A percentile compares a stretch with the other conserved stretches of the same genome.
phyloP scores from a whole-genome alignment of 805 yeast genomes.

The Pichia gijzeniarum region DNA sequence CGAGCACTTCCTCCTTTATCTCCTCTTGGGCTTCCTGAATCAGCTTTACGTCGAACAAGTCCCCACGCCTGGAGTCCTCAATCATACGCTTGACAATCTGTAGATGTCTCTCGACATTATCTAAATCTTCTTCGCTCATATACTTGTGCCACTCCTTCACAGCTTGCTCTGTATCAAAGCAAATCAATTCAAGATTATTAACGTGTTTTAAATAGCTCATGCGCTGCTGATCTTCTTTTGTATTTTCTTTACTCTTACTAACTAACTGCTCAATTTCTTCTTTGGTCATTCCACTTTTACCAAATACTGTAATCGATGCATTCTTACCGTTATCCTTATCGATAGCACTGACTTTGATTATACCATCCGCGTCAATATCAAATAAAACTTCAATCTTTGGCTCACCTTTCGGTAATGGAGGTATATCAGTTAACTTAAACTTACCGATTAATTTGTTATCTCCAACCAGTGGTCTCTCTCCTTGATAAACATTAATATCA shows the following conservation, averaged over 20 bases:
- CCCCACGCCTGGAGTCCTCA: slow-evolving; percentile 26
- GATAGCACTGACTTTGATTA: slow-evolving; percentile 89
- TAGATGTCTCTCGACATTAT: slow-evolving; percentile 17
- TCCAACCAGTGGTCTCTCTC: slow-evolving; percentile 92
- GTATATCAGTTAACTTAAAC: slow-evolving; percentile 87
- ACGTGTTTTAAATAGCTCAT: slow-evolving; percentile 62
- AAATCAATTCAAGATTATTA: slow-evolving; percentile 44
- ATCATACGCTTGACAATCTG: slow-evolving; percentile 26
- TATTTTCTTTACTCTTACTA: slow-evolving; percentile 80
- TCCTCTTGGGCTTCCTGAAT: slow-evolving; percentile 33
- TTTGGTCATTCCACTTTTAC: slow-evolving; percentile 88
- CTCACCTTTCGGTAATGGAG: slow-evolving; percentile 83
- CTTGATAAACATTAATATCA: slow-evolving; percentile 95
- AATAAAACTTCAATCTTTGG: slow-evolving; percentile 89
- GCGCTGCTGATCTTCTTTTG: slow-evolving; percentile 58
- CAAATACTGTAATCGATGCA: slow-evolving; percentile 93
- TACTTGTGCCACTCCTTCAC: slow-evolving; percentile 20
- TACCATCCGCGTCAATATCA: slow-evolving; percentile 96
- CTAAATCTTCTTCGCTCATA: slow-evolving; percentile 16
- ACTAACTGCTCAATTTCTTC: slow-evolving; percentile 88
- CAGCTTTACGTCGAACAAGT: slow-evolving; percentile 23
- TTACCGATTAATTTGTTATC: slow-evolving; percentile 94
- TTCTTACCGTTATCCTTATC: slow-evolving; percentile 93
- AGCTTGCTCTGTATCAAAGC: slow-evolving; percentile 33
- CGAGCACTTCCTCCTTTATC: slow-evolving; percentile 25